Base-by-base conservation (phyloP, 2,329 filamentous ascomycete genomes). In the Lachnellula occidentalis region DNA sequence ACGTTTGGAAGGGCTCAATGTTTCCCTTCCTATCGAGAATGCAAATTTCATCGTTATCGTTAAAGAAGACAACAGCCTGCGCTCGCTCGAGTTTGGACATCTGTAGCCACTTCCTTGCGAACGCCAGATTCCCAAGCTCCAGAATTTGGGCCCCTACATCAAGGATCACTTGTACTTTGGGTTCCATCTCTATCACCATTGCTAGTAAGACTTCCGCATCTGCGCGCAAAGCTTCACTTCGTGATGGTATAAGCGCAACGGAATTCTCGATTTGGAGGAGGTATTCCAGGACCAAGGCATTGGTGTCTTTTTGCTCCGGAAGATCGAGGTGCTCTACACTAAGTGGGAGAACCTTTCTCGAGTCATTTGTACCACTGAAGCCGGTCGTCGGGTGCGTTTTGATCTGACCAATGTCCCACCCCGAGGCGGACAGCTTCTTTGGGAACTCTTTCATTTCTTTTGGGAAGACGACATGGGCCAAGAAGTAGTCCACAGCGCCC, bases 141-240 rank as follows among this genome's bases (percentile, higher is more conserved):
- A 90, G 66, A 6, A 90, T 78, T 50, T 85, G 81, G 0, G 87
- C 86, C 0, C 87, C 86, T 0, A 87, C 85, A 59, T 90, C 86
- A 0, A 90, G 72, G 1, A 90, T 77, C 0, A 90, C 85, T 1
- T 76, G 74, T 0, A 79, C 72, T 0, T 68, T 64, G 0, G 71
- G 69, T 0, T 71, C 36, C 46, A 79, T 66, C 0, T 43, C 42
- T 0, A 69, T 66, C 0, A 86, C 70, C 5, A 73, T 65, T 0
- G 67, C 31, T 0, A 90, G 62, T 0, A 87, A 61, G 1, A 64
- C 53, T 12, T 75, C 66, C 0, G 74, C 73, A 51, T 31, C 45
- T 9, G 58, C 47, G 27, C 6, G 21, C 21, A 12, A 34, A 48
- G 21, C 6, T 34, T 19, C 37, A 31, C 17, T 37, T 37, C n/a